Evolutionary conservation across 805 yeast genomes (phyloP), one percentile per base, ranked within the genome.

Genomic region (Candida boidinii): DNA sequence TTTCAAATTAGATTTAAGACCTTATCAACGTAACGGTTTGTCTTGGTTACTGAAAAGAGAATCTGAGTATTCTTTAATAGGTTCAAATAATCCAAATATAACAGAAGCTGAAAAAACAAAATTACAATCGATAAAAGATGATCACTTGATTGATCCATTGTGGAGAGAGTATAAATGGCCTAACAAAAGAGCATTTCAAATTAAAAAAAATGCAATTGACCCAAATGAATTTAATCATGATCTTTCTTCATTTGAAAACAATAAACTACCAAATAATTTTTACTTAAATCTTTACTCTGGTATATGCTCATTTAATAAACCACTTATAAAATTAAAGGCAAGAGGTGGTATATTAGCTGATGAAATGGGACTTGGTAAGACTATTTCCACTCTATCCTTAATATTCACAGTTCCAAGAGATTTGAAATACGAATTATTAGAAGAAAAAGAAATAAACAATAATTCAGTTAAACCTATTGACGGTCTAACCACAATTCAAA

Each of bases 351-450:
- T 88, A 15, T 59, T 88, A 12, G 95, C 96, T 0, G 97, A 88
- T 59, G 97, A 88, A 53, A 88, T 88, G 97, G 97, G 97, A 0
- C 64, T 88, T 7, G 97, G 97, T 27, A 88, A 88, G 51, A 88
- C 97, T 0, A 81, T 88, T 17, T 81, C 95, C 1, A 75, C 94
- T 0, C 56, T 86, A 33, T 70, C 96, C 0, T 57, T 90, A 30
- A 65, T 88, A 10, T 73, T 80, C 36, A 67, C 84, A 0, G 76
- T 68, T 8, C 83, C 86, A 0, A 52, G 45, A 29, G 88, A 81
- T 46, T 36, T 50, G 11, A 39, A 43, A 1, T 47, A 46, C n/a
- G n/a, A n/a, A n/a, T n/a, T n/a, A n/a, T n/a, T n/a, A n/a, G n/a
- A n/a, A 38, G 36, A 4, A 28, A 17, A 14, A n/a, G n/a, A n/a